Percentiles rank a stretch among this genome's conserved stretches.
Evolutionary conservation across 1,284 basidiomycete species (phyloP).

Genomic region (Phellinidium pouzarii): DNA sequence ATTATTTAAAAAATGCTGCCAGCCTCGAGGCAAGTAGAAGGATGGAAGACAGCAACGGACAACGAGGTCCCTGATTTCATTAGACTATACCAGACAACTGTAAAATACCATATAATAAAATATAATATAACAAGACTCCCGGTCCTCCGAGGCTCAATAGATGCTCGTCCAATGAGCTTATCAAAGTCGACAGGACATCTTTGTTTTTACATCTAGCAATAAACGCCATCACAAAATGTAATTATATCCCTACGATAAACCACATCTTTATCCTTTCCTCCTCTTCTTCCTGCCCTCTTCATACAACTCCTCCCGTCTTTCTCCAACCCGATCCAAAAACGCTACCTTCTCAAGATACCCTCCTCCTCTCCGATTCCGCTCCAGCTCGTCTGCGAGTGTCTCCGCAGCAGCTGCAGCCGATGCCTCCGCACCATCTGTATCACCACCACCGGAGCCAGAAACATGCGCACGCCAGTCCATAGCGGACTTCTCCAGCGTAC

Average conservation of each 20-base stretch:
- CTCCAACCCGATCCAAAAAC: slow-evolving; percentile 68
- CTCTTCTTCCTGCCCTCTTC: slow-evolving; percentile 56
- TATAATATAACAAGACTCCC: no score
- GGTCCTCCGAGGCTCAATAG: no score
- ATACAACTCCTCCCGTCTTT: slow-evolving; percentile 56
- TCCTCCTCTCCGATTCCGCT: slow-evolving; percentile 47
- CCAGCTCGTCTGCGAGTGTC: slow-evolving; percentile 58
- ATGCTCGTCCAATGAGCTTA: no score
- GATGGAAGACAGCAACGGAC: neutral
- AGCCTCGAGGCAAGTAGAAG: no score
- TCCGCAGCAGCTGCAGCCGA: slow-evolving; percentile 28
- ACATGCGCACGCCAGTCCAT: slow-evolving; percentile 76
- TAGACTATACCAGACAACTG: neutral
- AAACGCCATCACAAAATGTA: no score
- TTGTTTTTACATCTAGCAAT: no score
- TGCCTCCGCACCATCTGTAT: neutral
- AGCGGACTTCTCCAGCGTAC: slow-evolving; percentile 74
- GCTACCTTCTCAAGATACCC: slow-evolving; percentile 80
- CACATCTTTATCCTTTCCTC: slow-evolving; percentile 37
- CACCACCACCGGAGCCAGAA: slow-evolving; percentile 2
- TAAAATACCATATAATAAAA: no score
- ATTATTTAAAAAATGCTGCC: no score
- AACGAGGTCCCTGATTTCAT: neutral
- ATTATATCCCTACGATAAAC: no score
- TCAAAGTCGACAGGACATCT: no score